Evolutionary conservation across 495 filamentous ascomycete genomes (phyloP).

Genomic region (Neurospora sp.): DNA sequence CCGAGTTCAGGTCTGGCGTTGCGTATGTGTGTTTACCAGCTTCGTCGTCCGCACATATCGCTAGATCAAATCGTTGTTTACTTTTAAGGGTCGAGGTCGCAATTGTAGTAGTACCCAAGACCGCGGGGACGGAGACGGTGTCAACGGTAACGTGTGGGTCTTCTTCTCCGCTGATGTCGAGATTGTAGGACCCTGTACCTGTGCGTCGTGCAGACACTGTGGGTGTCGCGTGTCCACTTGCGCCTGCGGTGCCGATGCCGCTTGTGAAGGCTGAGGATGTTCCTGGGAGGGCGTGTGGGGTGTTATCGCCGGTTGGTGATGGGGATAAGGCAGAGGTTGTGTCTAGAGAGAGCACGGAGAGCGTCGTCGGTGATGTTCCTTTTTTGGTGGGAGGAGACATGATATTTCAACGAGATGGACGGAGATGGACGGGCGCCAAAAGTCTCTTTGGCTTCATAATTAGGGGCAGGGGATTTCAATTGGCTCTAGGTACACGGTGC

Average conservation of each 20-base stretch:
- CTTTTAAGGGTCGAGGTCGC: neutral
- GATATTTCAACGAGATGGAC: neutral
- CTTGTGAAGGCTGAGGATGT: neutral
- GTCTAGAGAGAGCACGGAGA: neutral
- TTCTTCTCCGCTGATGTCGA: neutral
- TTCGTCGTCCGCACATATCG: neutral
- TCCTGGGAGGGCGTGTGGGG: neutral
- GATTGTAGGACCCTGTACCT: neutral
- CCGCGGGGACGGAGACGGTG: neutral
- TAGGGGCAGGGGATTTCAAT: neutral
- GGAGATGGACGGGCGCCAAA: neutral
- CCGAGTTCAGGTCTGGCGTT: slow-evolving; percentile 2
- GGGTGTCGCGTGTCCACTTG: slow-evolving; percentile 8
- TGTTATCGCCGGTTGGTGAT: neutral
- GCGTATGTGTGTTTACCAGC: neutral
- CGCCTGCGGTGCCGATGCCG: neutral
- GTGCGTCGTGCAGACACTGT: neutral
- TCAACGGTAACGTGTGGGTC: neutral
- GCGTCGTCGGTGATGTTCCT: neutral
- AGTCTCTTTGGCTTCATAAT: neutral
- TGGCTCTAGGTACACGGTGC: neutral
- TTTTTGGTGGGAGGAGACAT: neutral
- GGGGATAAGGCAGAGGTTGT: neutral
- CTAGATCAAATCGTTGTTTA: neutral
- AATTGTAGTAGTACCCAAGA: neutral